Conservation (phyloP, 345 rosid genomes). For the Rhodamnia rubescens region DNA sequence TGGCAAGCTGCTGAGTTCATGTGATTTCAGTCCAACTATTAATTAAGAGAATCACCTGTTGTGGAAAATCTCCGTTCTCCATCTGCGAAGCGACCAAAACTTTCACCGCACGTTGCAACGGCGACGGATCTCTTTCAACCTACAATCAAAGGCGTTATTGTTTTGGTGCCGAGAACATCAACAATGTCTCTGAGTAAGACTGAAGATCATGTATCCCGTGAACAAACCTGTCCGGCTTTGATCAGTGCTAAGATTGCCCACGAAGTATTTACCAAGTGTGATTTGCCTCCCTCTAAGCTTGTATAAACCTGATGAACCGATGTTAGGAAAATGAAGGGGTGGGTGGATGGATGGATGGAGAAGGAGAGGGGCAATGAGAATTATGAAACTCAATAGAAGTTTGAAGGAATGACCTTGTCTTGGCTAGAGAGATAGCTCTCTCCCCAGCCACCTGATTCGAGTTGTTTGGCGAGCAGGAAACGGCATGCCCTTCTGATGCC, state of each 20-base stretch:
- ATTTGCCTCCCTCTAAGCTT: slow-evolving; percentile 27
- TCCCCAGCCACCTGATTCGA: slow-evolving; percentile 60
- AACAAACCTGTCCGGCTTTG: slow-evolving; percentile 50
- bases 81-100: slow-evolving; percentile 36
- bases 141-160: background rate
- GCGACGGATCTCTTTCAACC: slow-evolving; percentile 40
- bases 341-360: background rate
- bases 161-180: background rate
- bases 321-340: background rate
- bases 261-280: slow-evolving; percentile 52
- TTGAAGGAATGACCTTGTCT: slow-evolving; percentile 19
- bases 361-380: background rate
- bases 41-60: slow-evolving; percentile 25
- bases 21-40: background rate
- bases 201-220: background rate
- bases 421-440: slow-evolving; percentile 64
- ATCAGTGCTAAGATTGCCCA: slow-evolving; percentile 73
- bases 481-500: slow-evolving; percentile 40
- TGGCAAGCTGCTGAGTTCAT: background rate
- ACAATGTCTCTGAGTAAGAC: background rate
- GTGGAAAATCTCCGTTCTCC: slow-evolving; percentile 67
- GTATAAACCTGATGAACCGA: slow-evolving; percentile 25
- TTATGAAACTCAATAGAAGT: background rate
- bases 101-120: slow-evolving; percentile 49
- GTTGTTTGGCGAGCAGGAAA: slow-evolving; percentile 51